Base-by-base conservation (phyloP, 495 filamentous ascomycete species). In the Talaromyces borbonicus region DNA sequence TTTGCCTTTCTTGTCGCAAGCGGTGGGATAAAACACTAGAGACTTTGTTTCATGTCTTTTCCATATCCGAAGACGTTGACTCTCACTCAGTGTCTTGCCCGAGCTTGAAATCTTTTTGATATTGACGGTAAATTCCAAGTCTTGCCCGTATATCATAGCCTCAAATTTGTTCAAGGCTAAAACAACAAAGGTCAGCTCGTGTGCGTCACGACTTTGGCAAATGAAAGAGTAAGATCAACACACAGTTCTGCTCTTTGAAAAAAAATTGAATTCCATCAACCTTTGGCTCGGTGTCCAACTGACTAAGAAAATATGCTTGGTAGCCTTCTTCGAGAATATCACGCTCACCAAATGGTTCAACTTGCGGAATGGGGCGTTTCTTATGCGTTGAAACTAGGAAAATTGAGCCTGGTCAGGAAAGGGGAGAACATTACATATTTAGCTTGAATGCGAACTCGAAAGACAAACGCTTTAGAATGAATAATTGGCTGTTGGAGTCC, bases 61-160 rank as follows among this genome's bases (percentile, higher is more conserved):
- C 46, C 46, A 48, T 4, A 48, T 14, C 8, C 46, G 46, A 19
- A 48, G 20, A n/a, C 25, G 18, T 30, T 48, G 32, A 30, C 35
- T 11, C 9, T 48, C 46, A 22, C 32, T 39, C 8, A 39, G 32
- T 3, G 25, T 29, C 14, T 16, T 30, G 4, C 16, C 16, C 7
- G 46, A 48, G 11, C 35, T 40, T 5, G 16, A 48, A 15, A 48
- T 48, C 9, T 48, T 48, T 8, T 38, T 22, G 9, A 48, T 19
- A 27, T 26, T 26, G n/a, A 48, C 15, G n/a, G 19, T 29, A 3
- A 48, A 30, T 1, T 29, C 8, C 5, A 48, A 36, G 1, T 40
- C 26, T 35, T 48, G 46, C n/a, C 35, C 46, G 23, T 48, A 48
- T 2, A 48, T 36, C 15, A 48, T 8, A 15, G 22, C 22, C 33